Evolutionary conservation across 345 rosid genomes (phyloP).

Genomic region (Murraya koenigii): DNA sequence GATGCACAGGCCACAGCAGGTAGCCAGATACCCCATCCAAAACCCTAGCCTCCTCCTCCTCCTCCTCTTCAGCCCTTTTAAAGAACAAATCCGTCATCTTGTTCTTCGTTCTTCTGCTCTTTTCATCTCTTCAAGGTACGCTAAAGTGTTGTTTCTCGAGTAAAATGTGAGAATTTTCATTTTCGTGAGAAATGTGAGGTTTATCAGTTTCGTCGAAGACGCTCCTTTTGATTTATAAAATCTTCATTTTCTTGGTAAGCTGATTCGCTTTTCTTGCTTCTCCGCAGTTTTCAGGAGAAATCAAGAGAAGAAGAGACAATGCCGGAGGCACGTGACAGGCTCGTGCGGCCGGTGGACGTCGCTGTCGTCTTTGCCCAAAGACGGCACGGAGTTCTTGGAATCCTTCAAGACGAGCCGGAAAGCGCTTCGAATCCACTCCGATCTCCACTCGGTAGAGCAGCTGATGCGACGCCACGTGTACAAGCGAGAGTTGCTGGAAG

Average conservation of each 20-base stretch:
- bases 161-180: background rate
- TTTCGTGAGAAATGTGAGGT: background rate
- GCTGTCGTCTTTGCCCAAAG: conserved; percentile 38
- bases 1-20: too few species aligned
- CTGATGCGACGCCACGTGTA: background rate
- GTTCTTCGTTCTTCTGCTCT: background rate
- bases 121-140: background rate
- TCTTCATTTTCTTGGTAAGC: background rate
- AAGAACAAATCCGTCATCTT: background rate
- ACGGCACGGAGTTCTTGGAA: conserved; percentile 30
- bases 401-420: conserved; percentile 34
- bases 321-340: conserved; percentile 74
- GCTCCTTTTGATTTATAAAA: background rate
- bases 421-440: conserved; percentile 13
- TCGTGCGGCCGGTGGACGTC: conserved; percentile 51
- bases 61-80: too few species aligned
- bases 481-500: conserved; percentile 15
- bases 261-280: background rate
- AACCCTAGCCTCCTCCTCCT: conserved; percentile 7
- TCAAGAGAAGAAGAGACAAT: conserved; percentile 18
- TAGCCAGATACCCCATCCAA: background rate
- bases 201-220: background rate
- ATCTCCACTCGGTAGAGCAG: conserved; percentile 29
- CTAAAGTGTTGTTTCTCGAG: background rate
- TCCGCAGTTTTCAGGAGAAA: background rate